A percentile compares a stretch with the other conserved stretches of the same genome.
Conservation (phyloP, 768 basidiomycete species). For the Calocybe gangraenosa region DNA sequence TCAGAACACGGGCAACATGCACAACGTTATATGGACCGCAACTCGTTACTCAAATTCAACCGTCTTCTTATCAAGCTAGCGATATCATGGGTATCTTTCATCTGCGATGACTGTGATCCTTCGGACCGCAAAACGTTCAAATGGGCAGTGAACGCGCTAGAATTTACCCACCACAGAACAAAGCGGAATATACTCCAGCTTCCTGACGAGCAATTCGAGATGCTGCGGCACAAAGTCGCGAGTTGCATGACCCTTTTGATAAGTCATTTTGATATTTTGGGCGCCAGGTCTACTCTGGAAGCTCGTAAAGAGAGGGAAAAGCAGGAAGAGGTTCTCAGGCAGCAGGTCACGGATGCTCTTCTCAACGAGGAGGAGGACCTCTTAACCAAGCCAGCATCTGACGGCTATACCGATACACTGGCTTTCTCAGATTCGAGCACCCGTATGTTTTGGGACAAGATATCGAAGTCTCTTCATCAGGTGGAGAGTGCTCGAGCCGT, state of each 20-base stretch:
- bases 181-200: slow-evolving; percentile 87
- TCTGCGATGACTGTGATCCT: slow-evolving; percentile 96
- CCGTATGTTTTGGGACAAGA: slow-evolving; percentile 74
- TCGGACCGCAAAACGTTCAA: slow-evolving; percentile 94
- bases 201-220: slow-evolving; percentile 83
- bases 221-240: slow-evolving; percentile 87
- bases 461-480: slow-evolving; percentile 50
- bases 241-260: slow-evolving; percentile 97
- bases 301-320: slow-evolving; percentile 88
- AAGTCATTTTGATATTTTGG: slow-evolving; percentile 96
- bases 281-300: slow-evolving; percentile 84
- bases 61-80: slow-evolving; percentile 83
- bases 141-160: slow-evolving; percentile 96
- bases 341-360: slow-evolving; percentile 46
- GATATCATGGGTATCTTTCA: slow-evolving; percentile 98
- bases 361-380: slow-evolving; percentile 47
- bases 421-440: slow-evolving; percentile 60
- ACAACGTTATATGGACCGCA: slow-evolving; percentile 80
- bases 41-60: slow-evolving; percentile 70
- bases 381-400: slow-evolving; percentile 29
- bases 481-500: slow-evolving; percentile 65
- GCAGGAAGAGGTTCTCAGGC: slow-evolving; percentile 55
- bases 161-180: slow-evolving; percentile 87
- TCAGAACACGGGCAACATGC: slow-evolving; percentile 93
- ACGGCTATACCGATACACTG: slow-evolving; percentile 37